A percentile compares a stretch with the other conserved stretches of the same genome.
Conservation (phyloP, 2,329 filamentous ascomycete species). For the Diplodia corticola region DNA sequence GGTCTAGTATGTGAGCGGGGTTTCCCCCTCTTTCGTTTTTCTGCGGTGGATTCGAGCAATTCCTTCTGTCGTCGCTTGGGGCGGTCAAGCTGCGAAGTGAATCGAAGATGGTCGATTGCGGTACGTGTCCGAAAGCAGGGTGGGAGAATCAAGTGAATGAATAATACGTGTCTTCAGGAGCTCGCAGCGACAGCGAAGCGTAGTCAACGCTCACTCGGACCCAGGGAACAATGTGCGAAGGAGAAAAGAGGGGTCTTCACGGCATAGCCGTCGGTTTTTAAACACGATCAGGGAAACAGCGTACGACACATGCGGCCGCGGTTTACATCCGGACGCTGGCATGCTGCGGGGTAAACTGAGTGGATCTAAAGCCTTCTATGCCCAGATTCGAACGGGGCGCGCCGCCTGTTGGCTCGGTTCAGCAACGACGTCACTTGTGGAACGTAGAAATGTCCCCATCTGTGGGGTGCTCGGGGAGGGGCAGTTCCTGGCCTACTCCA, state of each 20-base stretch:
- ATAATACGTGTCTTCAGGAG: neutral
- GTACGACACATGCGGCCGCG: neutral
- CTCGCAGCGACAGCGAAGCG: neutral
- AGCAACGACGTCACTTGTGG: neutral
- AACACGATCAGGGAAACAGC: neutral
- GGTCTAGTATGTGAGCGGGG: neutral
- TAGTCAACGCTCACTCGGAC: neutral
- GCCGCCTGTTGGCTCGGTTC: neutral
- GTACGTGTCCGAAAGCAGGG: neutral
- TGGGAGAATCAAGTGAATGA: neutral
- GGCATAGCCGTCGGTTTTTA: neutral
- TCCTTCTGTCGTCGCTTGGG: neutral
- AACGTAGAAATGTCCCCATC: neutral
- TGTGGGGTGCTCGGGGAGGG: neutral
- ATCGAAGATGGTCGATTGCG: neutral
- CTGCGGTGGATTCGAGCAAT: neutral
- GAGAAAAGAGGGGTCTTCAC: neutral
- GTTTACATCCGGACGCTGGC: neutral
- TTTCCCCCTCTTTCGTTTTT: neutral
- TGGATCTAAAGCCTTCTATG: neutral
- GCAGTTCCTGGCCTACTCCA: neutral
- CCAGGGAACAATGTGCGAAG: neutral
- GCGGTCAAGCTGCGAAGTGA: neutral
- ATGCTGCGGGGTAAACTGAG: neutral
- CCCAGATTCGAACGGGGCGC: neutral